Base-by-base conservation (phyloP, 371 early-diverging fungal species). In the Rhizoclosmatium hyalinum region DNA sequence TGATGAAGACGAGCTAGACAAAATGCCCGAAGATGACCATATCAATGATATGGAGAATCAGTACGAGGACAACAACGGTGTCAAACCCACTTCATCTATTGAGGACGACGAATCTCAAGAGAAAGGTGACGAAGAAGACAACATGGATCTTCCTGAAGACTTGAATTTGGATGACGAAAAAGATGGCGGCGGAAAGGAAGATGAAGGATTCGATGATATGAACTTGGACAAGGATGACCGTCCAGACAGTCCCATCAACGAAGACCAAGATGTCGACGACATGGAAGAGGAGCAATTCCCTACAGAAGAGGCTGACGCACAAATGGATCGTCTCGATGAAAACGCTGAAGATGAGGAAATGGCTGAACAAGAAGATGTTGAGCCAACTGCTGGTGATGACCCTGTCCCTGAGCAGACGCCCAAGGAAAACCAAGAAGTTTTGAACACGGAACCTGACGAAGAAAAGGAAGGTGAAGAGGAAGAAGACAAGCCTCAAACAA, bases 111-210 rank as follows among this genome's bases (percentile, higher is more conserved):
- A 77, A 24, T 53, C 69, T 0, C 69, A 65, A 12, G 50, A 77
- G 39, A 47, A 60, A 17, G 65, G 68, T 10, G 75, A 72, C 8
- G 74, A 60, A 8, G 79, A 79, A 41, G 92, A 92, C 68, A 91
- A 91, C 75, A 61, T 91, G 72, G 87, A 91, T 41, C 84, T 92
- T 65, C 84, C 87, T 1, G 89, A 89, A 1, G 86, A 87, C 44
- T 75, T 86, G 67, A 83, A 90, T 61, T 71, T 84, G 70, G 88
- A 85, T 62, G 82, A 64, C 42, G 84, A 83, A 0, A 82, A 61
- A n/a, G 82, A 64, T 1, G 79, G 75, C 19, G 72, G 63, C n/a
- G 71, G 76, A 14, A 73, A 77, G 50, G 77, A 41, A 77, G 77
- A 80, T n/a, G 83, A 79, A 42, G 83, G 84, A 44, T 81, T 77